A percentile compares a stretch with the other conserved stretches of the same genome.
phyloP scores from a whole-genome alignment of 129 eudicot genomes.

The Lactuca sativa region DNA sequence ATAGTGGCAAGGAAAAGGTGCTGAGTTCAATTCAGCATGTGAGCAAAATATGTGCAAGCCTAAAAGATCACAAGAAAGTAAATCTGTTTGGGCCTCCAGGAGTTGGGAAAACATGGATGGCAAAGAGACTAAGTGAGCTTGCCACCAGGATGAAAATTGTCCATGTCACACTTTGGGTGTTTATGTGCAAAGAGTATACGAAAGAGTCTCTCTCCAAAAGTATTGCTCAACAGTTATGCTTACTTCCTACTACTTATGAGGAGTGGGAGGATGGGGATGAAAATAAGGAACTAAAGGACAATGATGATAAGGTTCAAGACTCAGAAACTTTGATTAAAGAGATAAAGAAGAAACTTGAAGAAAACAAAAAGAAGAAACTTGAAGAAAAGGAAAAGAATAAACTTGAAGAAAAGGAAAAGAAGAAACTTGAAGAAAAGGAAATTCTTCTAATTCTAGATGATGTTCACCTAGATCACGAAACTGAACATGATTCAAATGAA shows the following conservation, averaged over 20 bases:
- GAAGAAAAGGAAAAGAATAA: not conserved
- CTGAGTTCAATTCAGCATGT: not conserved
- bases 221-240: conserved; percentile 45
- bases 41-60: not conserved
- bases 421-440: not conserved
- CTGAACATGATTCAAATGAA: not conserved
- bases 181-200: conserved; percentile 18
- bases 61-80: not conserved
- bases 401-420: not conserved
- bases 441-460: conserved; percentile 46
- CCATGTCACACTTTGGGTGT: conserved; percentile 39
- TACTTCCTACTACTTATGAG: conserved; percentile 10
- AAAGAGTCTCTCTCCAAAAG: conserved; percentile 23
- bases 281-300: not conserved
- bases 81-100: conserved; percentile 38
- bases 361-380: not conserved
- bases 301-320: not conserved
- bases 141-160: not conserved
- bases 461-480: conserved; percentile 7
- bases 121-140: conserved; percentile 28
- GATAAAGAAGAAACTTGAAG: not conserved
- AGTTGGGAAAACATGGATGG: conserved; percentile 51
- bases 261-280: conserved; percentile 46
- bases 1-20: not conserved
- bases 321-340: not conserved